Evolutionary conservation across 2,329 filamentous ascomycete species (phyloP).

Genomic region (Aureobasidium leucospermi): DNA sequence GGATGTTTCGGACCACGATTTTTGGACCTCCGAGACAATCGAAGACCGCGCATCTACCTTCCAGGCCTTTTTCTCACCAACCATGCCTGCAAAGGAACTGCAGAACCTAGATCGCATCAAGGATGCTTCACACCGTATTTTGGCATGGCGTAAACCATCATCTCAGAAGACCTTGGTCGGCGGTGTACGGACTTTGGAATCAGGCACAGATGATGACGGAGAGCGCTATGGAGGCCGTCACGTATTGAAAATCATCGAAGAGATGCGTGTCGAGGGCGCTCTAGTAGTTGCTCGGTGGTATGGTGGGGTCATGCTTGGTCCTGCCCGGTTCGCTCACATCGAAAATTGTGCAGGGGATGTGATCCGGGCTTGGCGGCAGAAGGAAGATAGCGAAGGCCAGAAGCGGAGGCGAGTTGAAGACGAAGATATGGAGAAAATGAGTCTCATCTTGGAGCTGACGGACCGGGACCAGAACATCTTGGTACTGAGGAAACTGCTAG

Average conservation of each 20-base stretch:
- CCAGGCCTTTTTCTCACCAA: slow-evolving; percentile 43
- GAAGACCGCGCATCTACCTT: slow-evolving; percentile 47
- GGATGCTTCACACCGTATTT: slow-evolving; percentile 43
- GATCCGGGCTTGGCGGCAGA: slow-evolving; percentile 35
- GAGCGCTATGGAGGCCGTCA: slow-evolving; percentile 45
- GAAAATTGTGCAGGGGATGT: slow-evolving; percentile 43
- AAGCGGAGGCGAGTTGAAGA: slow-evolving; percentile 31
- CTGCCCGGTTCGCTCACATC: slow-evolving; percentile 47
- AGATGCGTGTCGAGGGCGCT: slow-evolving; percentile 37
- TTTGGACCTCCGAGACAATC: slow-evolving; percentile 40
- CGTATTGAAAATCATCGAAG: slow-evolving; percentile 40
- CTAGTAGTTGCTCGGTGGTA: slow-evolving; percentile 50
- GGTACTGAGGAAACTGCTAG: slow-evolving; percentile 39
- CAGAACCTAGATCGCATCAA: slow-evolving; percentile 38
- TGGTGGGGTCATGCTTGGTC: slow-evolving; percentile 46
- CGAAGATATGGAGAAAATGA: slow-evolving; percentile 25
- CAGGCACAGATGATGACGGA: slow-evolving; percentile 46
- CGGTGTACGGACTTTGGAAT: slow-evolving; percentile 14
- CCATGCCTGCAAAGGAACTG: slow-evolving; percentile 33
- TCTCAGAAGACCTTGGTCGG: slow-evolving; percentile 10
- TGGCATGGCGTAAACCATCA: slow-evolving; percentile 38
- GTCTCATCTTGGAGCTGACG: slow-evolving; percentile 33
- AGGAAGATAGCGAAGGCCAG: slow-evolving; percentile 26
- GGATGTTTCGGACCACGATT: slow-evolving; percentile 18
- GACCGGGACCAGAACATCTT: slow-evolving; percentile 43